phyloP scores from a whole-genome alignment of 371 early-diverging fungal species.

The Sporodiniella umbellata region DNA sequence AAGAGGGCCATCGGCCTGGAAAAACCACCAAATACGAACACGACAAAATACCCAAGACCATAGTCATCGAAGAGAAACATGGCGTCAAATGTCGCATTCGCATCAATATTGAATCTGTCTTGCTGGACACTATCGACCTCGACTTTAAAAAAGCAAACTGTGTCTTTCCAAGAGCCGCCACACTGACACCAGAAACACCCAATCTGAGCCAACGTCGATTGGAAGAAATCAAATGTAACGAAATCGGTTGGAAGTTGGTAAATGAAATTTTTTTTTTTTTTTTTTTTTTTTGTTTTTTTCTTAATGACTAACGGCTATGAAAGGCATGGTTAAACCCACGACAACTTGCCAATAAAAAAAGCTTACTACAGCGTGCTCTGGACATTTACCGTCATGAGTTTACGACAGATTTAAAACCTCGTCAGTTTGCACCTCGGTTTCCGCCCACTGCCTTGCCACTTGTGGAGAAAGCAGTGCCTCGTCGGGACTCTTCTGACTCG shows the following conservation, averaged over 20 bases:
- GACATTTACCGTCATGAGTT: constrained; percentile 44
- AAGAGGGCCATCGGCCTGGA: constrained; percentile 2
- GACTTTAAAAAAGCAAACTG: constrained; percentile 40
- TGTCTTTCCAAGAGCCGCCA: constrained; percentile 45
- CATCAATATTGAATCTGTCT: constrained; percentile 45
- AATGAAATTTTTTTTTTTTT: neutral
- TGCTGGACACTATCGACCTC: constrained; percentile 33
- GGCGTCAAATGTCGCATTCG: constrained; percentile 33
- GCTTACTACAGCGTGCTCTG: constrained; percentile 40
- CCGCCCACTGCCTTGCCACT: too few relatives aligned
- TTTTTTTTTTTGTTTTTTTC: too few relatives aligned
- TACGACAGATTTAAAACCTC: constrained; percentile 33
- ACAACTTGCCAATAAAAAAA: constrained; percentile 45
- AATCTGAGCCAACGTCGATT: constrained; percentile 27
- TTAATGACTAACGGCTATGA: neutral
- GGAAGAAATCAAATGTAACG: constrained; percentile 46
- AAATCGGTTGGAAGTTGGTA: constrained; percentile 48
- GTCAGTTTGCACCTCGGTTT: constrained; percentile 32
- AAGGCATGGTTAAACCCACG: constrained; percentile 49
- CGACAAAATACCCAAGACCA: constrained; percentile 20
- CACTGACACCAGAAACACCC: constrained; percentile 23
- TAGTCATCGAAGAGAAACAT: constrained; percentile 18
- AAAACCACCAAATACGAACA: constrained; percentile 2
- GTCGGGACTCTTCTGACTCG: constrained; percentile 23
- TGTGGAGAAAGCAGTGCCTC: too few relatives aligned